These are phyloP conservation scores for Rhizophagus sp. DNA, from an alignment of 192 early-diverging fungal genomes.

Conservation along the genomic window DNA sequence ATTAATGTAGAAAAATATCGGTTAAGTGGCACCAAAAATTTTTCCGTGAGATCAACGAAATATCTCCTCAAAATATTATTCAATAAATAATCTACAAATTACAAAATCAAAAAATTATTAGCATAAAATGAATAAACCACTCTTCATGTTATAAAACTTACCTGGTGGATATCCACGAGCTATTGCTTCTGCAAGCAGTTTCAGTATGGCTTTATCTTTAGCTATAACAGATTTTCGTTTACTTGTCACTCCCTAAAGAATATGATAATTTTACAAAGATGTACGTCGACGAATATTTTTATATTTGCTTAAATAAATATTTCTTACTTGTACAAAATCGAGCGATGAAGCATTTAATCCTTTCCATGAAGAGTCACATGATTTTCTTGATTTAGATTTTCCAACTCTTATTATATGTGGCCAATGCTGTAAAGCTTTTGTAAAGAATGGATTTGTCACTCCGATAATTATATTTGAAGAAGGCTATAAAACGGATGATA, in stretches of 20 bases:
- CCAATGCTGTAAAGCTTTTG: conserved; percentile 90
- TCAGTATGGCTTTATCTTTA: conserved; percentile 82
- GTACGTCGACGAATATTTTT: too few relatives aligned
- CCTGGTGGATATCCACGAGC: conserved; percentile 70
- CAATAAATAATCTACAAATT: conserved; percentile 60
- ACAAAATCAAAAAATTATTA: not conserved
- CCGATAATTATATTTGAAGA: conserved; percentile 85
- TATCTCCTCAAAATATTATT: conserved; percentile 92
- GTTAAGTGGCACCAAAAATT: conserved; percentile 94
- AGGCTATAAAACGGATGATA: conserved; percentile 48
- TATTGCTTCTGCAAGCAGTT: conserved; percentile 71
- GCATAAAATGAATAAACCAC: not conserved
- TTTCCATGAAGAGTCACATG: not conserved
- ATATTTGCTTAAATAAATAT: not conserved
- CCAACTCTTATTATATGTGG: conserved; percentile 70
- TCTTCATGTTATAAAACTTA: conserved; percentile 23
- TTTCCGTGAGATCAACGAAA: conserved; percentile 91
- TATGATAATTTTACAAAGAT: not conserved
- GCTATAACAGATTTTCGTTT: conserved; percentile 81
- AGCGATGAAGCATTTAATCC: conserved; percentile 29
- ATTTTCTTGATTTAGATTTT: conserved; percentile 32
- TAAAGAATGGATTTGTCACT: conserved; percentile 94
- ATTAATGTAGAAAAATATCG: conserved; percentile 89
- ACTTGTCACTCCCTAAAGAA: conserved; percentile 48
- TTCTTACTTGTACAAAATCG: conserved; percentile 52